phyloP scores from a whole-genome alignment of 2,329 filamentous ascomycete genomes.

The Aphanocladium album region DNA sequence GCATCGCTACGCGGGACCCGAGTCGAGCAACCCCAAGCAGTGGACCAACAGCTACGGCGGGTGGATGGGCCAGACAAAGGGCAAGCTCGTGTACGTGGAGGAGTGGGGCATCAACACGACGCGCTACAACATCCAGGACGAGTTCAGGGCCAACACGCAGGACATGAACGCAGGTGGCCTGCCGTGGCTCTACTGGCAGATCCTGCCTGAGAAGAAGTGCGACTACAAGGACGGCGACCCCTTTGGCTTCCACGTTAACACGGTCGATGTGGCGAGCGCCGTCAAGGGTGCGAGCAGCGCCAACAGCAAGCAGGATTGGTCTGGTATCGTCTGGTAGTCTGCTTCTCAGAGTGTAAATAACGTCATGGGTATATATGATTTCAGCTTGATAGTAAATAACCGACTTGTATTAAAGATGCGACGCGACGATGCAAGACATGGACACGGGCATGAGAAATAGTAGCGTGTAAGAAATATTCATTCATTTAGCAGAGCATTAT shows the following conservation, averaged over 20 bases:
- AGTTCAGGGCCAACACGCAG: conserved; percentile 22
- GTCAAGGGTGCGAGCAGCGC: conserved; percentile 12
- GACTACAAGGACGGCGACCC: conserved; percentile 3
- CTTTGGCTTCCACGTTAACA: conserved; percentile 15
- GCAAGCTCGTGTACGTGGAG: conserved; percentile 28
- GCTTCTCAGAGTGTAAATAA: neutral
- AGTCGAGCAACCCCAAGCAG: conserved; percentile 14
- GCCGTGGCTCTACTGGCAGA: conserved; percentile 30
- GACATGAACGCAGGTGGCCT: conserved; percentile 26
- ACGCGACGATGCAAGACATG: no score
- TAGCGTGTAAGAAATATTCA: neutral
- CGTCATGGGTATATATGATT: neutral
- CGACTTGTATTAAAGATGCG: no score
- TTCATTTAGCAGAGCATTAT: conserved; percentile 6
- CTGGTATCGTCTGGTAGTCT: conserved; percentile 13
- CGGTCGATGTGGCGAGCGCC: conserved; percentile 12
- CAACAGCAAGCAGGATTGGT: conserved; percentile 15
- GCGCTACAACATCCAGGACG: conserved; percentile 13
- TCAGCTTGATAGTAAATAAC: neutral
- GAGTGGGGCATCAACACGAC: conserved; percentile 21
- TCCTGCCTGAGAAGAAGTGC: conserved; percentile 19
- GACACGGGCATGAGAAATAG: no score
- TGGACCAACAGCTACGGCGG: conserved; percentile 20
- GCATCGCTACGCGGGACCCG: conserved; percentile 22
- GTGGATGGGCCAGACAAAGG: conserved; percentile 21